These are phyloP conservation scores for Moesziomyces antarcticus DNA, from an alignment of 1,284 basidiomycete genomes.

Conservation along the genomic window DNA sequence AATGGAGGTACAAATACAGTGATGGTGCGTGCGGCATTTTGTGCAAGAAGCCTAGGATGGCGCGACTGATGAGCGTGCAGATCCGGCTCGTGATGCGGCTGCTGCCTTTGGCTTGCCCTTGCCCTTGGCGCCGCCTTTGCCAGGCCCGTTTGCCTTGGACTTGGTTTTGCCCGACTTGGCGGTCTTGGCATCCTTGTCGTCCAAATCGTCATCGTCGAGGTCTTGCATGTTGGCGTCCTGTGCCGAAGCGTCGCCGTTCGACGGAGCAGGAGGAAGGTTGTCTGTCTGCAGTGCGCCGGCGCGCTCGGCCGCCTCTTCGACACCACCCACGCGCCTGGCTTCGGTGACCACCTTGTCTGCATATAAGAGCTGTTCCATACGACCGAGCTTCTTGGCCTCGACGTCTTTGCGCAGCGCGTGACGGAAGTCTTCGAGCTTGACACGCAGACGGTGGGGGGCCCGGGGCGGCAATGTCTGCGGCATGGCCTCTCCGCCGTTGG, in stretches of 20 bases:
- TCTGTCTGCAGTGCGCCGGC: slow-evolving; percentile 50
- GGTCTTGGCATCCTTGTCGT: neutral
- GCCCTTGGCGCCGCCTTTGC: slow-evolving; percentile 22
- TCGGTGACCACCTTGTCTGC: slow-evolving; percentile 64
- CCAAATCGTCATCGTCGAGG: slow-evolving; percentile 28
- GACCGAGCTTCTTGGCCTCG: slow-evolving; percentile 59
- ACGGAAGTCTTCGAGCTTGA: slow-evolving; percentile 66
- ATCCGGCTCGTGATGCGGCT: slow-evolving; percentile 26
- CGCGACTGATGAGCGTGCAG: slow-evolving; percentile 29
- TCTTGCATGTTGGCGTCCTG: slow-evolving; percentile 20
- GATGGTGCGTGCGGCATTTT: neutral
- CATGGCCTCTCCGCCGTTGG: slow-evolving; percentile 13
- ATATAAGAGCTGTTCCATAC: slow-evolving; percentile 66
- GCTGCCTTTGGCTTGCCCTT: slow-evolving; percentile 27
- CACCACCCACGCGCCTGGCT: slow-evolving; percentile 59
- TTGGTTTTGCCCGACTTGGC: slow-evolving; percentile 18
- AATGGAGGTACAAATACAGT: slow-evolving; percentile 30
- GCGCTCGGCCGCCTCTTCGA: slow-evolving; percentile 58
- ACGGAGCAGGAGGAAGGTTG: slow-evolving; percentile 30
- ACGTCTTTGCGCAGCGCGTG: slow-evolving; percentile 64
- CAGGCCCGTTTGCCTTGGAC: neutral
- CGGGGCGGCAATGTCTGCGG: slow-evolving; percentile 33
- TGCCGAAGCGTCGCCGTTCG: slow-evolving; percentile 11
- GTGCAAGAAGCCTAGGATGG: slow-evolving; percentile 10
- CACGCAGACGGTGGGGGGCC: slow-evolving; percentile 51